These are phyloP conservation scores for Pistacia atlantica DNA, from an alignment of 345 rosid species.

Conservation along the genomic window DNA sequence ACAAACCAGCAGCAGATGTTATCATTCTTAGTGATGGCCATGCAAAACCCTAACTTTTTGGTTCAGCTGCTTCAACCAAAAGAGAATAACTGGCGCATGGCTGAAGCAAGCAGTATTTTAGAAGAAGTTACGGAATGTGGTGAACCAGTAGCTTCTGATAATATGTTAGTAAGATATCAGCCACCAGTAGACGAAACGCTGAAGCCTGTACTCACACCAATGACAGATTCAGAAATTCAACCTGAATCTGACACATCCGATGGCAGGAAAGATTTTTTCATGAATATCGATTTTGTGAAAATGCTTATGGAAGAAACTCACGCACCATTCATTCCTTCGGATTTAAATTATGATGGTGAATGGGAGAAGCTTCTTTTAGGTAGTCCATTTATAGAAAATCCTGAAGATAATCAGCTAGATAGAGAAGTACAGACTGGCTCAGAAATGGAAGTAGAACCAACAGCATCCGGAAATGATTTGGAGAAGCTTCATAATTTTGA, in stretches of 20 bases:
- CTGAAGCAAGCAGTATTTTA: constrained; percentile 57
- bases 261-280: constrained; percentile 55
- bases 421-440: constrained; percentile 31
- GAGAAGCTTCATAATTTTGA: constrained; percentile 44
- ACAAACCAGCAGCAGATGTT: constrained; percentile 93
- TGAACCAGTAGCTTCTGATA: constrained; percentile 46
- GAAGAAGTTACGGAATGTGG: constrained; percentile 53
- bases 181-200: constrained; percentile 48
- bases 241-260: constrained; percentile 36
- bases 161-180: constrained; percentile 70
- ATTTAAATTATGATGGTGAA: constrained; percentile 65
- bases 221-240: constrained; percentile 23
- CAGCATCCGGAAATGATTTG: constrained; percentile 28
- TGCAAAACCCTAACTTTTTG: constrained; percentile 81
- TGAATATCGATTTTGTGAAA: constrained; percentile 66
- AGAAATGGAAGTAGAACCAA: constrained; percentile 34
- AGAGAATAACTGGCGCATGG: constrained; percentile 62
- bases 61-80: constrained; percentile 78
- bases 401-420: constrained; percentile 35
- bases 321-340: constrained; percentile 60
- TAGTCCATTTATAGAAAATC: constrained; percentile 40
- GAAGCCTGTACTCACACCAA: constrained; percentile 31
- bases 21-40: constrained; percentile 86
- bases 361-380: constrained; percentile 77
- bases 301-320: constrained; percentile 72